Conservation (phyloP, 257 asterid genomes). For the Jacaranda copaia region DNA sequence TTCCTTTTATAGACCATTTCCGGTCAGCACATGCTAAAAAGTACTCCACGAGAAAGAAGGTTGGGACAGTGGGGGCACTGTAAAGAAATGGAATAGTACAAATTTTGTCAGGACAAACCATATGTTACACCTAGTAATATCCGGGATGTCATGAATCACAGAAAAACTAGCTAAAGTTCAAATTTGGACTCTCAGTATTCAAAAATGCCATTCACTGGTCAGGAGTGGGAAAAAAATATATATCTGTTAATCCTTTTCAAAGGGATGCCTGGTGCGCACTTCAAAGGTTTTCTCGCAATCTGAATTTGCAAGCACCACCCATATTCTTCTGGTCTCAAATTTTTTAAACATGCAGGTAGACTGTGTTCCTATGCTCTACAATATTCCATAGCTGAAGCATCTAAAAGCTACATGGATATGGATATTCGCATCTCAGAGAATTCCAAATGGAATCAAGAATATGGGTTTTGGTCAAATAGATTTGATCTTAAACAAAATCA, state of each 20-base stretch:
- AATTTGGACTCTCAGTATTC: neutral
- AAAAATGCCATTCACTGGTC: neutral
- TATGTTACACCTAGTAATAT: neutral
- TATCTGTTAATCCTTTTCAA: too few relatives aligned
- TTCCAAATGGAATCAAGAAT: neutral
- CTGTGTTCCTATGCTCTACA: neutral
- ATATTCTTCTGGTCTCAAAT: constrained; percentile 5
- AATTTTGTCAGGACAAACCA: neutral
- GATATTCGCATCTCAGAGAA: constrained; percentile 4
- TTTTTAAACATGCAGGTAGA: constrained; percentile 20
- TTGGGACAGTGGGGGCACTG: too few relatives aligned
- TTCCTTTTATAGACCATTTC: too few relatives aligned
- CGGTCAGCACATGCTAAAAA: neutral
- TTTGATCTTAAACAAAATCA: constrained; percentile 22
- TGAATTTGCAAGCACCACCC: neutral
- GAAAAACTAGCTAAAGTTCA: constrained; percentile 16
- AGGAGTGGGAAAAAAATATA: too few relatives aligned
- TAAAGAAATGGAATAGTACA: neutral
- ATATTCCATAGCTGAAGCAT: constrained; percentile 16
- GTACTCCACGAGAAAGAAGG: neutral
- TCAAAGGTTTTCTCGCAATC: constrained; percentile 4
- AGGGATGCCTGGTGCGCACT: neutral
- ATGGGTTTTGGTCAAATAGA: constrained; percentile 8
- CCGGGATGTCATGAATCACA: neutral
- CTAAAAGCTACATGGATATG: constrained; percentile 28